Evolutionary conservation across 2,329 filamentous ascomycete genomes (phyloP), one percentile per base, ranked within the genome.

Genomic region (Talaromyces funiculosus): DNA sequence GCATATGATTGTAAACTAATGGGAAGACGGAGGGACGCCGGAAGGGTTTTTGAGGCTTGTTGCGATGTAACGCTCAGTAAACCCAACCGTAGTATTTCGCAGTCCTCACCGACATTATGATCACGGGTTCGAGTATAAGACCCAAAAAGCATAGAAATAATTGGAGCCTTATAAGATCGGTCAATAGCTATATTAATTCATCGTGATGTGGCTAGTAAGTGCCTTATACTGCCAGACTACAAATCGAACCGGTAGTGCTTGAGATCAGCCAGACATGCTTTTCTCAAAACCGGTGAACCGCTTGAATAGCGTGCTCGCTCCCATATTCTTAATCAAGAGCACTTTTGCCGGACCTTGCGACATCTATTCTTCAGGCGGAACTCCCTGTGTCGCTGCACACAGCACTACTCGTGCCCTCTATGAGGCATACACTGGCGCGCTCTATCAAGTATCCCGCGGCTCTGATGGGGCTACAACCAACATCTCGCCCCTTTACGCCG

Each of bases 381-480:
- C 83, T 1, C 83, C 84, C n/a, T 88, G 85, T 65, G 73, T 87
- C 10, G 85, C 85, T 0, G 85, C 85, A 0, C 85, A 87, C 68
- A 82, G 82, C 69, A 87, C 84, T n/a, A 87, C 85, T 60, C 81
- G 85, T 3, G 83, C 84, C 16, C 71, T 88, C 6, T 87, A 86
- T 72, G 78, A 72, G 65, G 66, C 76, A 56, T 87, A 74, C 73
- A 75, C 57, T 7, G 82, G 82, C 3, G 55, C 81, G 0, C 80
- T 87, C 1, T 87, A 88, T 70, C 83, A 87, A 64, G 78, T 87
- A 2, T 77, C 77, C 59, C 84, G 85, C 51, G 80, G 73, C 55
- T 86, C 83, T 7, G 75, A 78, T 67, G 67, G 74, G 42, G 67
- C 76, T 26, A 83, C 79, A 1, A 77, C 72, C 3, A 72, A 77